Evolutionary conservation across 371 early-diverging fungal genomes (phyloP).

Genomic region (Rhizopus arrhizus): DNA sequence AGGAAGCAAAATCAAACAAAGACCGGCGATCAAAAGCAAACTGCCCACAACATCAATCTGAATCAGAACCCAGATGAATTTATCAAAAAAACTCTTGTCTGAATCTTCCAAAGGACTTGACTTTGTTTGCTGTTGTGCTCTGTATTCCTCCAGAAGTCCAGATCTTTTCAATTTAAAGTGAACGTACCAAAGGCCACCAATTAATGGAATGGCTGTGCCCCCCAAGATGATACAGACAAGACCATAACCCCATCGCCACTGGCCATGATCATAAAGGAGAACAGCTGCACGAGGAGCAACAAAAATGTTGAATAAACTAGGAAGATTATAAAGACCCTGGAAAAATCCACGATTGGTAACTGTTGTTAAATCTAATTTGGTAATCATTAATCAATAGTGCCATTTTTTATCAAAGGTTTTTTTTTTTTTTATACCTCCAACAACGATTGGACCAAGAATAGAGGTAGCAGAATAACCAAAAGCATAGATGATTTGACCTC

Average conservation of each 20-base stretch:
- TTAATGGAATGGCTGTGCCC: slow-evolving; percentile 23
- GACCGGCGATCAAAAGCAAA: slow-evolving; percentile 41
- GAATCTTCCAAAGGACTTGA: not conserved
- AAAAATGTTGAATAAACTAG: slow-evolving; percentile 35
- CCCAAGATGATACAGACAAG: slow-evolving; percentile 17
- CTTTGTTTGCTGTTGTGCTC: slow-evolving; percentile 7
- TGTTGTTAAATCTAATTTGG: slow-evolving; percentile 36
- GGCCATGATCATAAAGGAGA: slow-evolving; percentile 5
- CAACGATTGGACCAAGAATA: slow-evolving; percentile 37
- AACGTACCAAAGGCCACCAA: slow-evolving; percentile 22
- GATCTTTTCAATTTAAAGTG: slow-evolving; percentile 17
- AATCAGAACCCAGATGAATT: slow-evolving; percentile 32
- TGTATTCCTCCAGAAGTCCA: slow-evolving; percentile 16
- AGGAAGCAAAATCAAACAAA: slow-evolving; percentile 47
- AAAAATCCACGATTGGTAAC: slow-evolving; percentile 38
- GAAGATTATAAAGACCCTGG: slow-evolving; percentile 38
- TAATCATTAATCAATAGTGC: not conserved
- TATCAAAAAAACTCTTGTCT: slow-evolving; percentile 2
- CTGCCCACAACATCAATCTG: slow-evolving; percentile 54
- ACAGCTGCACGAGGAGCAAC: slow-evolving; percentile 30
- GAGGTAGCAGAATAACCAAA: slow-evolving; percentile 41
- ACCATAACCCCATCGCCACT: slow-evolving; percentile 40
- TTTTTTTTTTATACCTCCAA: slow-evolving; percentile 31
- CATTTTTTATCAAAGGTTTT: not conserved
- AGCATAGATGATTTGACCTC: slow-evolving; percentile 35